Evolutionary conservation across 805 yeast species (phyloP).

Genomic region (Cyberlindnera sargentensis): DNA sequence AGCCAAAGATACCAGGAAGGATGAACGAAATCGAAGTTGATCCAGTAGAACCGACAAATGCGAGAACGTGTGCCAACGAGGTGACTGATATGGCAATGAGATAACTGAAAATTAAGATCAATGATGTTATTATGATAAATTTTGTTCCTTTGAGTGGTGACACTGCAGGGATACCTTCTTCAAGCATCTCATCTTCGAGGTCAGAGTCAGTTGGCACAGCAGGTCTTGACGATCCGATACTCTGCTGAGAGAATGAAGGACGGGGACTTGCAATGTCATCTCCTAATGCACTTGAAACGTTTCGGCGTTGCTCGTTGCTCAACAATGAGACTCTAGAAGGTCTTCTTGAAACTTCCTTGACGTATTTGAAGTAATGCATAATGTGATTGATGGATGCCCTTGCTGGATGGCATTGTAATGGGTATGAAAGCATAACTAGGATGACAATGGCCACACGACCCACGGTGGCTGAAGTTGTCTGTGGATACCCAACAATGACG

Average conservation of each 20-base stretch:
- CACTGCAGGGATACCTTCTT: slow-evolving; percentile 22
- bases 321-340: slow-evolving; percentile 14
- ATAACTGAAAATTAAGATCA: slow-evolving; percentile 50
- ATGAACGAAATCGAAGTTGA: slow-evolving; percentile 89
- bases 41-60: slow-evolving; percentile 90
- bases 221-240: slow-evolving; percentile 1
- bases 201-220: slow-evolving; percentile 7
- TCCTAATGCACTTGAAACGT: slow-evolving; percentile 4
- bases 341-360: slow-evolving; percentile 17
- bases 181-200: slow-evolving; percentile 24
- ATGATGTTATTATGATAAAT: slow-evolving; percentile 45
- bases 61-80: slow-evolving; percentile 75
- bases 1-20: slow-evolving; percentile 84
- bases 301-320: slow-evolving; percentile 6
- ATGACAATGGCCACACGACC: slow-evolving; percentile 79
- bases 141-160: slow-evolving; percentile 26
- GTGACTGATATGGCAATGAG: slow-evolving; percentile 55
- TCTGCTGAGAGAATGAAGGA: slow-evolving; percentile 2
- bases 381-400: slow-evolving; percentile 76
- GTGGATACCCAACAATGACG: slow-evolving; percentile 71
- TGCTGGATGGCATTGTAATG: slow-evolving; percentile 87
- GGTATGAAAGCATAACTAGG: slow-evolving; percentile 77
- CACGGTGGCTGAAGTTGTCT: slow-evolving; percentile 55
- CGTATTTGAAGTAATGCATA: slow-evolving; percentile 38
- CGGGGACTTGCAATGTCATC: neutral